phyloP scores from a whole-genome alignment of 1,284 basidiomycete species.

The Vanrija pseudolonga region DNA sequence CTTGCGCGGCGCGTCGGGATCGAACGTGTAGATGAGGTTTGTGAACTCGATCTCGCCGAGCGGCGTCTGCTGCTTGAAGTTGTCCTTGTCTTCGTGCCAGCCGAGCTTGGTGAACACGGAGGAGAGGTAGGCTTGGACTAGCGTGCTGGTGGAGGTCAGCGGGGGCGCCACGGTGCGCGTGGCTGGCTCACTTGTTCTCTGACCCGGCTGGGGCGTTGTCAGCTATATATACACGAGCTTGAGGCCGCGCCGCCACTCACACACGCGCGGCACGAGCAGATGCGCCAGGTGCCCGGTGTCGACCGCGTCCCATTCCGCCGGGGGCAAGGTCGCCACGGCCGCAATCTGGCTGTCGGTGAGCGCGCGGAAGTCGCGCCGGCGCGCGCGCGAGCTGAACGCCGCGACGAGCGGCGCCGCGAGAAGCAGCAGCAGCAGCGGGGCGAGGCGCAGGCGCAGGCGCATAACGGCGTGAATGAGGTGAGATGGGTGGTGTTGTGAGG shows the following conservation, averaged over 20 bases:
- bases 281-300: constrained; percentile 62
- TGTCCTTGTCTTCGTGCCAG: constrained; percentile 73
- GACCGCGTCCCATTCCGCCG: constrained; percentile 38
- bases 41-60: constrained; percentile 75
- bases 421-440: constrained; percentile 2
- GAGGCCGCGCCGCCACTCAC: constrained; percentile 52
- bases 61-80: constrained; percentile 75
- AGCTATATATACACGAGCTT: neutral
- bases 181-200: constrained; percentile 37
- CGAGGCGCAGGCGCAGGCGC: neutral
- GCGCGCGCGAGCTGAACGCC: constrained; percentile 4
- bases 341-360: constrained; percentile 21
- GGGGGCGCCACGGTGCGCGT: too few relatives aligned
- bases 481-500: neutral
- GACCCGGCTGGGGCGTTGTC: constrained; percentile 35
- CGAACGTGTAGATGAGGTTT: constrained; percentile 92
- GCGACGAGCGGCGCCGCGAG: neutral
- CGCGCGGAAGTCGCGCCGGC: constrained; percentile 23
- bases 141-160: constrained; percentile 56
- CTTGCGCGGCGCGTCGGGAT: constrained; percentile 73
- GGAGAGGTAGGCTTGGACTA: constrained; percentile 72
- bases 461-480: too few relatives aligned
- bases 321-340: constrained; percentile 24
- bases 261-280: constrained; percentile 73
- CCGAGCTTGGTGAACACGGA: constrained; percentile 63